Percentiles rank a stretch among this genome's conserved stretches.
Conservation (phyloP, 768 basidiomycete species). For the Candolleomyces aberdarensis region DNA sequence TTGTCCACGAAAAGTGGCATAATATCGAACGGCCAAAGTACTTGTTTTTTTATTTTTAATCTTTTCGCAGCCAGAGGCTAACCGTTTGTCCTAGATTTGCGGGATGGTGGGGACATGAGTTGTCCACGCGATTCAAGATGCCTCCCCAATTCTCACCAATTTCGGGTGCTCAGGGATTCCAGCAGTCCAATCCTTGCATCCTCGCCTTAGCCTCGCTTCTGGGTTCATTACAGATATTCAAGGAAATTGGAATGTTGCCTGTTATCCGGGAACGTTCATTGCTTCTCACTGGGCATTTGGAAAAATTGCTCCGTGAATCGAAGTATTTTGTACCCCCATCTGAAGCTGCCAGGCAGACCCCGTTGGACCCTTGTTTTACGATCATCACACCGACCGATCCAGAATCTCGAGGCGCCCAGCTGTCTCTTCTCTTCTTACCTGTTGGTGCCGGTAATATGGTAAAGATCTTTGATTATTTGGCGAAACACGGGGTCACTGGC, state of each 20-base stretch:
- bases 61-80: neutral
- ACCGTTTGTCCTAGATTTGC: conserved; percentile 54
- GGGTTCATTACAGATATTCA: conserved; percentile 79
- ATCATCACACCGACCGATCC: conserved; percentile 83
- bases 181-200: conserved; percentile 92
- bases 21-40: conserved; percentile 60
- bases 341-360: conserved; percentile 24
- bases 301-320: conserved; percentile 56
- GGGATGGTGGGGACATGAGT: conserved; percentile 98
- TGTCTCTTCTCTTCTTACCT: conserved; percentile 82
- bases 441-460: conserved; percentile 63
- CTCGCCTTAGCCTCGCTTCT: conserved; percentile 77
- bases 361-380: conserved; percentile 59
- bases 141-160: conserved; percentile 78
- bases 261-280: conserved; percentile 68
- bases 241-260: conserved; percentile 71
- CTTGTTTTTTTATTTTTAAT: conserved; percentile 17
- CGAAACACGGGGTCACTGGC: conserved; percentile 76
- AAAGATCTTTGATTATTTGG: conserved; percentile 57
- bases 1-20: conserved; percentile 82
- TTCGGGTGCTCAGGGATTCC: conserved; percentile 90
- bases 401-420: conserved; percentile 75
- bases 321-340: conserved; percentile 56
- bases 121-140: conserved; percentile 88
- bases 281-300: conserved; percentile 68